Base-by-base conservation (phyloP, 2,329 filamentous ascomycete genomes). In the Westerdykella sp. region DNA sequence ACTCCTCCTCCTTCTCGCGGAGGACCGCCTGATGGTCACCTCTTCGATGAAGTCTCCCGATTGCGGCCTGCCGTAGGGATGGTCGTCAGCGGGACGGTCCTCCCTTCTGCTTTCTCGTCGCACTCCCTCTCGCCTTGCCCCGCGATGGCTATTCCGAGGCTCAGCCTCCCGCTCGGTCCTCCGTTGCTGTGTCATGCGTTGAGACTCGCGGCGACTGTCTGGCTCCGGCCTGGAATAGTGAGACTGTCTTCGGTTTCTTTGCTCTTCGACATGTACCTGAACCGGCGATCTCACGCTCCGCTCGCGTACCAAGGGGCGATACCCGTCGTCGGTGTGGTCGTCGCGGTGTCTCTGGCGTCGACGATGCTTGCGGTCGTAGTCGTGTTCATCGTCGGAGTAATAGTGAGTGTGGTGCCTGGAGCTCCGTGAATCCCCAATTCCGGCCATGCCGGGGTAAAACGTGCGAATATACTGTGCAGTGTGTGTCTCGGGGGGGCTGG, bases 211-310 rank as follows among this genome's bases (percentile, higher is more conserved):
- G 25, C 53, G 57, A 22, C 57, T 41, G 35, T 68, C 64, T 15
- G 52, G 40, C 23, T 59, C 56, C n/a, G 62, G 55, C 41, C 60
- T 47, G 40, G 53, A 50, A 49, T 62, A 69, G 49, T 72, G 72
- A 5, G 62, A 62, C 23, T 62, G 60, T 50, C 69, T 48, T 42
- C 60, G 59, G 25, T 57, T 57, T 41, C 69, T 53, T 39, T 71
- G 47, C 40, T 71, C 69, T 40, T 69, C 64, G 32, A 70, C 46
- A 46, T 70, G 68, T 18, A 67, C 51, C 48, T 67, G 60, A 28
- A 60, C 58, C 40, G 56, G 48, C 2, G 57, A 47, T 18, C 59
- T 35, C n/a, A 61, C 60, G 42, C 61, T 45, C 35, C 60, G 57
- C 38, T 64, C 60, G 31, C 61, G 56, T 40, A 49, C 57, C 39